These are phyloP conservation scores for Euphorbia corollata DNA, from an alignment of 441 rosid genomes.

Conservation along the genomic window DNA sequence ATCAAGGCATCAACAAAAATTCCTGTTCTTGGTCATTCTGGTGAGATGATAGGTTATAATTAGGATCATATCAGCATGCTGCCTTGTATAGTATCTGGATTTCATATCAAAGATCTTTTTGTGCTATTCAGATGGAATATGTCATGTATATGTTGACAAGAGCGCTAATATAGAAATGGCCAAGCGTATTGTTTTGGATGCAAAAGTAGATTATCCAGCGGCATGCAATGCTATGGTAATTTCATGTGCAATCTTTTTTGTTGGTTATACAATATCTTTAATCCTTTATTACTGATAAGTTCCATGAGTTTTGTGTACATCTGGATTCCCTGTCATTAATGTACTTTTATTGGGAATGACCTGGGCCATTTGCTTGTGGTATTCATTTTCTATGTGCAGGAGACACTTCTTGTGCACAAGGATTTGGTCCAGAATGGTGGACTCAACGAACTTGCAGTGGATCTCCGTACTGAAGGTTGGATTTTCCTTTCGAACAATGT, in stretches of 20 bases:
- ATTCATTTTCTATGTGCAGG: constrained; percentile 38
- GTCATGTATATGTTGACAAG: constrained; percentile 91
- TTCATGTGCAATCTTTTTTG: constrained; percentile 4
- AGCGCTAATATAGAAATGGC: constrained; percentile 79
- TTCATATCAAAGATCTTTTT: constrained; percentile 12
- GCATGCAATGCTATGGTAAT: constrained; percentile 99
- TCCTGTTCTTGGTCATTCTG: constrained; percentile 97
- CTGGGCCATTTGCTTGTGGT: background rate
- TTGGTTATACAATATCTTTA: background rate
- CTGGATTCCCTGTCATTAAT: constrained; percentile 7
- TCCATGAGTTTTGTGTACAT: constrained; percentile 3
- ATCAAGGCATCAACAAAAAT: constrained; percentile 88
- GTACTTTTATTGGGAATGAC: constrained; percentile 7
- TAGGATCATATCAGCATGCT: constrained; percentile 16
- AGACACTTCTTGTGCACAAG: constrained; percentile 89
- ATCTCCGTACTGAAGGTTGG: constrained; percentile 58
- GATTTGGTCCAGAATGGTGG: constrained; percentile 59
- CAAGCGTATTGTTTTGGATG: constrained; percentile 70
- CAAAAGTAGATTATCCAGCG: constrained; percentile 94
- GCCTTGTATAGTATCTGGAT: constrained; percentile 13
- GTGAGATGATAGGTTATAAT: constrained; percentile 34
- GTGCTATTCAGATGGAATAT: constrained; percentile 73
- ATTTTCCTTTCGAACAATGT: background rate
- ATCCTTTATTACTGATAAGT: background rate
- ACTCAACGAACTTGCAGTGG: constrained; percentile 44